These are phyloP conservation scores for Henckelia pumila DNA, from an alignment of 257 asterid genomes.

Conservation along the genomic window DNA sequence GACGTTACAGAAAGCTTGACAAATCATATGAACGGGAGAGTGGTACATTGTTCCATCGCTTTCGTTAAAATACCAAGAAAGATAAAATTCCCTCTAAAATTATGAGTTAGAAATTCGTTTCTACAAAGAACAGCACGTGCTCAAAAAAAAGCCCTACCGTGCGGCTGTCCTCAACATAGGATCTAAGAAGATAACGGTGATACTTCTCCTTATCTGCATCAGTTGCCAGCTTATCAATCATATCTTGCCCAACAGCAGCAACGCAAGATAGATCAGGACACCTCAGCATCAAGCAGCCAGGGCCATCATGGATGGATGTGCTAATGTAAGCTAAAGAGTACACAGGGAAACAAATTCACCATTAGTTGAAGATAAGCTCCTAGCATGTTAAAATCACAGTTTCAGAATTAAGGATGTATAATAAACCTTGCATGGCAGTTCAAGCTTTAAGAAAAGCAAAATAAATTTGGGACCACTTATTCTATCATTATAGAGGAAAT, in stretches of 20 bases:
- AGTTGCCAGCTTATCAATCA: constrained; percentile 55
- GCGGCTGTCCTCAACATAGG: constrained; percentile 89
- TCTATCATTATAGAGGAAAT: not conserved
- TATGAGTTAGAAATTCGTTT: not conserved
- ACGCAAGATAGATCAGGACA: constrained; percentile 87
- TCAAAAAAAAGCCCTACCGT: constrained; percentile 48
- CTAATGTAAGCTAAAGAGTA: constrained; percentile 65
- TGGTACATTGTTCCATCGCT: constrained; percentile 1
- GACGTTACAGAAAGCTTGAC: too few species aligned
- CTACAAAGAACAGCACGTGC: constrained; percentile 15
- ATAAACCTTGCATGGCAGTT: not conserved
- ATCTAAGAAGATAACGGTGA: constrained; percentile 79
- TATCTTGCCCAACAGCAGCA: constrained; percentile 86
- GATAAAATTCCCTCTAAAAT: not conserved
- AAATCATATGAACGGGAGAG: not conserved
- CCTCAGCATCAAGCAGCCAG: constrained; percentile 87
- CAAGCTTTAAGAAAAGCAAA: constrained; percentile 7
- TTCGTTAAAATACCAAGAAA: not conserved
- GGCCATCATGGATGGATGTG: constrained; percentile 86
- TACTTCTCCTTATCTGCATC: constrained; percentile 71
- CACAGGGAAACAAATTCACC: constrained; percentile 13
- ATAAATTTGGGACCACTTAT: not conserved
- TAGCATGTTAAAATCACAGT: not conserved
- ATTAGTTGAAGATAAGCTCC: not conserved
- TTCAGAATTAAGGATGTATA: constrained; percentile 4